Evolutionary conservation across 306 rosid species (phyloP).

Genomic region (Medicago arabica): DNA sequence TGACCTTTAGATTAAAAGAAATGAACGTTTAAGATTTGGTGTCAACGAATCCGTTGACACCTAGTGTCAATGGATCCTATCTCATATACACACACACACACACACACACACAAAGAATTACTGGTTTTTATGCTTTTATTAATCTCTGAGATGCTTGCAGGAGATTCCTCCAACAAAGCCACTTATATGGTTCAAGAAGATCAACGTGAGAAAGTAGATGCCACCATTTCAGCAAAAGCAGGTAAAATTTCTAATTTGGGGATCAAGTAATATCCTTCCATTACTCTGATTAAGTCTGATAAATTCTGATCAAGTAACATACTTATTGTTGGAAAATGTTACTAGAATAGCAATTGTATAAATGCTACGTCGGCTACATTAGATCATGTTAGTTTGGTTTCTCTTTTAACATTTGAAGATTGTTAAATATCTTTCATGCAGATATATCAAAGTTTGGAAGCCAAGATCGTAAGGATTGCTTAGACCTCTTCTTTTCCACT

Average conservation of each 20-base stretch:
- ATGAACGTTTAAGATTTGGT: too few species aligned
- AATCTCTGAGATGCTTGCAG: slow-evolving; percentile 46
- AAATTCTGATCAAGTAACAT: slow-evolving; percentile 28
- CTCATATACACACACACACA: too few species aligned
- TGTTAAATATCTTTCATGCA: slow-evolving; percentile 55
- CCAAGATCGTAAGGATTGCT: slow-evolving; percentile 48
- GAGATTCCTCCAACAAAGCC: slow-evolving; percentile 47
- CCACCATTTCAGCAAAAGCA: slow-evolving; percentile 45
- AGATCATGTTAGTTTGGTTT: slow-evolving; percentile 44
- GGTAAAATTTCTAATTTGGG: slow-evolving; percentile 50
- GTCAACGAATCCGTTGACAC: too few species aligned
- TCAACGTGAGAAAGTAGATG: slow-evolving; percentile 48
- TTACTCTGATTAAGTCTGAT: slow-evolving; percentile 33
- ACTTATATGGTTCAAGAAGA: slow-evolving; percentile 40
- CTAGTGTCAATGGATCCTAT: too few species aligned
- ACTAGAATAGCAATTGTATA: slow-evolving; percentile 17
- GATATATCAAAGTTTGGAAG: slow-evolving; percentile 49
- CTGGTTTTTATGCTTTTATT: slow-evolving; percentile 36
- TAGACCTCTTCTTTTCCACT: slow-evolving; percentile 50
- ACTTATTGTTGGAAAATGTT: neutral
- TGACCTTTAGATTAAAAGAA: too few species aligned
- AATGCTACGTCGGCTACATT: slow-evolving; percentile 26
- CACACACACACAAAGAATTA: slow-evolving; percentile 17
- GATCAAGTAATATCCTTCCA: slow-evolving; percentile 36
- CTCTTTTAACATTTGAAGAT: slow-evolving; percentile 31